Conservation (phyloP, 306 rosid species). For the Lathyrus oleraceus region DNA sequence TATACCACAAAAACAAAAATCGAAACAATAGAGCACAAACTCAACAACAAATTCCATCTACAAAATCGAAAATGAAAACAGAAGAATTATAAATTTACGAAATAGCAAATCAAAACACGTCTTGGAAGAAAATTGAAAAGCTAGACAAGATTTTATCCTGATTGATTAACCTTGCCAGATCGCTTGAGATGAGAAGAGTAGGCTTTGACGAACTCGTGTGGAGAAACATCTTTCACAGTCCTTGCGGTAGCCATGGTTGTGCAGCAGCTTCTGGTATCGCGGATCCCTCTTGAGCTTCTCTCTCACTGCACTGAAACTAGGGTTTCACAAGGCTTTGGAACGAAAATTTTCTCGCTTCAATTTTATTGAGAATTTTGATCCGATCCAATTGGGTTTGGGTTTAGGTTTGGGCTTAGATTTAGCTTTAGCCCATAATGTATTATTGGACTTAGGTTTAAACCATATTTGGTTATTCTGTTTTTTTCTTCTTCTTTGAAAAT, state of each 20-base stretch:
- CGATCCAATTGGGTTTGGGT: too few species aligned
- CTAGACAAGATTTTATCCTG: background rate
- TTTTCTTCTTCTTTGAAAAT: too few species aligned
- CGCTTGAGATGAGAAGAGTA: slow-evolving; percentile 47
- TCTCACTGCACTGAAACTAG: background rate
- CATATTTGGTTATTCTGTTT: too few species aligned
- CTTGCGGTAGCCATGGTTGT: slow-evolving; percentile 41
- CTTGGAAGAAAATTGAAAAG: background rate
- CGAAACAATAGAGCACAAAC: background rate
- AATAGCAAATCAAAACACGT: background rate
- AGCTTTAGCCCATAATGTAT: too few species aligned
- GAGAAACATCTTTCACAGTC: slow-evolving; percentile 46
- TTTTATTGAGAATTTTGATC: too few species aligned
- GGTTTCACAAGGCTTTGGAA: background rate
- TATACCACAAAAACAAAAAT: background rate
- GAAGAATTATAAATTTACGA: background rate
- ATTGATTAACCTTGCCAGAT: slow-evolving; percentile 39
- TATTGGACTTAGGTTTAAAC: too few species aligned
- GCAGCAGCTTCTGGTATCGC: slow-evolving; percentile 1
- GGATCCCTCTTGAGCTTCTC: background rate
- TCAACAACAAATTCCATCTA: background rate
- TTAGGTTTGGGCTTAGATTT: too few species aligned
- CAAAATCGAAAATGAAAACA: background rate
- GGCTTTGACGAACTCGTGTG: slow-evolving; percentile 49
- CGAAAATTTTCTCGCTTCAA: too few species aligned